These are phyloP conservation scores for Pythium oligandrum DNA, from an alignment of 352 stramenopile species.

Conservation along the genomic window DNA sequence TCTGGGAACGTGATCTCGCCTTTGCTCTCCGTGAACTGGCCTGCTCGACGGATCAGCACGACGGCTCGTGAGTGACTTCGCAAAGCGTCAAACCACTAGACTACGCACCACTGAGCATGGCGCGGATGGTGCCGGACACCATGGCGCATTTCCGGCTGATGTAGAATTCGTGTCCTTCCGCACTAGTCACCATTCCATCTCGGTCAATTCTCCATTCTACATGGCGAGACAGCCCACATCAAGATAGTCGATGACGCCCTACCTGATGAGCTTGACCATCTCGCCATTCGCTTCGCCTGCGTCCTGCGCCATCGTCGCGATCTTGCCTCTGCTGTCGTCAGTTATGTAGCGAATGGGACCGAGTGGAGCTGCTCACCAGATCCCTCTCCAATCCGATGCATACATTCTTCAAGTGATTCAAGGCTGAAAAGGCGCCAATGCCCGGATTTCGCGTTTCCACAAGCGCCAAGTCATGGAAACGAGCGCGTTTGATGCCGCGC, in stretches of 20 bases:
- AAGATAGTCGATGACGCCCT: not conserved
- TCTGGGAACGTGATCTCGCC: constrained; percentile 97
- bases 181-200: constrained; percentile 13
- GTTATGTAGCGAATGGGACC: too few species aligned
- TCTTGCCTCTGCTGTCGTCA: too few species aligned
- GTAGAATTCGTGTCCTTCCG: constrained; percentile 94
- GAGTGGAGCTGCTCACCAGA: too few species aligned
- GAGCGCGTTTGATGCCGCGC: constrained; percentile 36
- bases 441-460: not conserved
- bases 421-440: constrained; percentile 8
- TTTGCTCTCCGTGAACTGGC: constrained; percentile 90
- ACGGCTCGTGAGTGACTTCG: not conserved
- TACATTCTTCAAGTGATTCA: constrained; percentile 18
- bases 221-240: too few species aligned
- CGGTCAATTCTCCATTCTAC: too few species aligned
- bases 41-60: constrained; percentile 19
- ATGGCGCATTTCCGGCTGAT: constrained; percentile 92
- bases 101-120: constrained; percentile 93
- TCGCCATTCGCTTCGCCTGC: constrained; percentile 36
- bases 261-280: constrained; percentile 85
- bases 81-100: constrained; percentile 12
- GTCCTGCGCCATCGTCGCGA: constrained; percentile 47
- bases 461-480: not conserved
- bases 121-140: constrained; percentile 94
- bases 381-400: constrained; percentile 17